A percentile compares a stretch with the other conserved stretches of the same genome.
Conservation (phyloP, 2,329 filamentous ascomycete species). For the Parascedosporium putredinis region DNA sequence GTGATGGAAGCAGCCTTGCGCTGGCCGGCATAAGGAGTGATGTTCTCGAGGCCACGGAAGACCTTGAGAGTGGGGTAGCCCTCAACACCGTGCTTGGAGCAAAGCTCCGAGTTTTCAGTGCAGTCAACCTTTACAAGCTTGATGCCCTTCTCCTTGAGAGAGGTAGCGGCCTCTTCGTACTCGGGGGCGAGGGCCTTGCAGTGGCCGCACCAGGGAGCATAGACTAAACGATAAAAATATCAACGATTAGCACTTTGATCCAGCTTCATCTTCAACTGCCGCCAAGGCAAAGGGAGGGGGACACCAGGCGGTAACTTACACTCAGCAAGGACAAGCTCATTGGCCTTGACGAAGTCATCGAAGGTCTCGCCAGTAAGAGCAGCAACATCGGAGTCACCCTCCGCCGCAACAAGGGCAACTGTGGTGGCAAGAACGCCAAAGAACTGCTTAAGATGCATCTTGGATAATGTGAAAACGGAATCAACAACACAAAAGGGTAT, state of each 20-base stretch:
- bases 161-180: slow-evolving; percentile 78
- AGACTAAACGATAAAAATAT: slow-evolving; percentile 29
- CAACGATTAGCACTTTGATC: too few species aligned
- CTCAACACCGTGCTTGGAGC: slow-evolving; percentile 82
- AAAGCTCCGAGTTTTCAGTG: slow-evolving; percentile 87
- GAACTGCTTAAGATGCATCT: slow-evolving; percentile 41
- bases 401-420: slow-evolving; percentile 49
- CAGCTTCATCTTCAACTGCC: too few species aligned
- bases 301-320: slow-evolving; percentile 67
- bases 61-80: slow-evolving; percentile 98
- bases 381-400: slow-evolving; percentile 61
- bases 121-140: slow-evolving; percentile 83
- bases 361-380: slow-evolving; percentile 82
- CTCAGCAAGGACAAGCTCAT: slow-evolving; percentile 87
- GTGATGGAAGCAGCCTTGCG: slow-evolving; percentile 72
- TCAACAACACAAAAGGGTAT: slow-evolving; percentile 8
- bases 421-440: slow-evolving; percentile 45
- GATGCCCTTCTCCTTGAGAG: slow-evolving; percentile 81
- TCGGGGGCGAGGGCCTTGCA: slow-evolving; percentile 96
- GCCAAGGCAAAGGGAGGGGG: too few species aligned
- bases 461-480: slow-evolving; percentile 16
- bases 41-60: slow-evolving; percentile 81
- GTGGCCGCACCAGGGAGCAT: slow-evolving; percentile 93
- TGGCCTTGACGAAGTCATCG: slow-evolving; percentile 70
- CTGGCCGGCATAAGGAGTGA: slow-evolving; percentile 75